Evolutionary conservation across 129 eudicot genomes (phyloP).

Genomic region (Flaveria bidentis): DNA sequence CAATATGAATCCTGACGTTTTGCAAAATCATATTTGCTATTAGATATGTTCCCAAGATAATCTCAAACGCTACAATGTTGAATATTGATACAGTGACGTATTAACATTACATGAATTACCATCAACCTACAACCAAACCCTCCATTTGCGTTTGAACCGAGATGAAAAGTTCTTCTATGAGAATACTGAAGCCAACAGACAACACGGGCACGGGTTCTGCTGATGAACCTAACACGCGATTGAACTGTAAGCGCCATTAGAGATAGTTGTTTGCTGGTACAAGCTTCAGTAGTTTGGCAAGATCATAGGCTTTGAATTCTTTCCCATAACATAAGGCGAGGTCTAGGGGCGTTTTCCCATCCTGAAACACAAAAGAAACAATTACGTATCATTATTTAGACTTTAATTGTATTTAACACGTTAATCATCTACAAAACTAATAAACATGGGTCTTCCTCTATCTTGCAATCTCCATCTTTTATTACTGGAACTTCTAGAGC

Average conservation of each 20-base stretch:
- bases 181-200: background rate
- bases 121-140: background rate
- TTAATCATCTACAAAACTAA: too few species aligned
- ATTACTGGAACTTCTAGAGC: too few species aligned
- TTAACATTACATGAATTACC: conserved; percentile 11
- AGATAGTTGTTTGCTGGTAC: conserved; percentile 59
- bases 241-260: conserved; percentile 9
- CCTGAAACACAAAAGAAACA: conserved; percentile 42
- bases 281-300: conserved; percentile 84
- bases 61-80: background rate
- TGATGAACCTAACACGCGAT: conserved; percentile 1
- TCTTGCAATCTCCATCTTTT: too few species aligned
- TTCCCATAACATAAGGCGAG: conserved; percentile 83
- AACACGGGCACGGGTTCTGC: background rate
- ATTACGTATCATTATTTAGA: background rate
- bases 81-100: background rate
- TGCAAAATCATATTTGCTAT: background rate
- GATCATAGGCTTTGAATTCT: conserved; percentile 87
- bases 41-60: background rate
- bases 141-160: background rate
- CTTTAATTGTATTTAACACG: too few species aligned
- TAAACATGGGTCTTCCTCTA: too few species aligned
- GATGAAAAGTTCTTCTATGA: background rate
- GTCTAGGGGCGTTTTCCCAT: conserved; percentile 76
- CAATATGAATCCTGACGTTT: background rate